Percentiles rank a stretch among this genome's conserved stretches.
Evolutionary conservation across 2,329 filamentous ascomycete genomes (phyloP).

Genomic region (Camptophora hylomeconis): DNA sequence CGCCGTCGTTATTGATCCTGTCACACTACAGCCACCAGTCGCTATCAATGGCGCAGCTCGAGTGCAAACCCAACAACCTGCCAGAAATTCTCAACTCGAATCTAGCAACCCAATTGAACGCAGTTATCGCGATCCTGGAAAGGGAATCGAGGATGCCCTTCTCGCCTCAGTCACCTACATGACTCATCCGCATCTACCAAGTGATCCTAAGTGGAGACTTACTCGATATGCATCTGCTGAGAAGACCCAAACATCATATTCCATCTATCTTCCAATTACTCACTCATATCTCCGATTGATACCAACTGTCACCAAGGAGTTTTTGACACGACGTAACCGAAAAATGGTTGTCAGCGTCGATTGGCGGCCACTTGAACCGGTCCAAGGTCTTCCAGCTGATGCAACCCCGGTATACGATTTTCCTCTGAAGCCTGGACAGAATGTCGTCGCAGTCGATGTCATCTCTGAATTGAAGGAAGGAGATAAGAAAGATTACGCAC

Average conservation of each 20-base stretch:
- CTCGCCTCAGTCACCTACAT: constrained; percentile 53
- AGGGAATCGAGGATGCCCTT: constrained; percentile 49
- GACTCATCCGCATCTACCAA: constrained; percentile 54
- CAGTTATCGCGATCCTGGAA: constrained; percentile 29
- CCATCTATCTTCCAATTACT: constrained; percentile 53
- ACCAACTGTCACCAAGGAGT: constrained; percentile 9
- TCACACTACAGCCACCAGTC: constrained; percentile 10
- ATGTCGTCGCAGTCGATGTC: constrained; percentile 65
- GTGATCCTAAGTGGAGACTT: constrained; percentile 49
- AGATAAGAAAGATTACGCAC: constrained; percentile 38
- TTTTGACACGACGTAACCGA: constrained; percentile 9
- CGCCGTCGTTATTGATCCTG: constrained; percentile 10
- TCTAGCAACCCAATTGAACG: constrained; percentile 28
- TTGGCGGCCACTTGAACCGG: constrained; percentile 7
- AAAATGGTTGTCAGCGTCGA: constrained; percentile 14
- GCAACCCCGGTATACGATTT: constrained; percentile 72
- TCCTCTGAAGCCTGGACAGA: constrained; percentile 57
- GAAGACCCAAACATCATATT: constrained; percentile 57
- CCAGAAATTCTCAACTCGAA: constrained; percentile 18
- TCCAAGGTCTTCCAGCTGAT: constrained; percentile 34
- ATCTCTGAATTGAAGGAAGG: constrained; percentile 53
- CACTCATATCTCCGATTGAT: constrained; percentile 58
- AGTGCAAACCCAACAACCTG: constrained; percentile 15
- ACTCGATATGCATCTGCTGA: constrained; percentile 52
- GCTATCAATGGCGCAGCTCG: constrained; percentile 1